These are phyloP conservation scores for Populus hybrid DNA, from an alignment of 441 rosid species.

Conservation along the genomic window DNA sequence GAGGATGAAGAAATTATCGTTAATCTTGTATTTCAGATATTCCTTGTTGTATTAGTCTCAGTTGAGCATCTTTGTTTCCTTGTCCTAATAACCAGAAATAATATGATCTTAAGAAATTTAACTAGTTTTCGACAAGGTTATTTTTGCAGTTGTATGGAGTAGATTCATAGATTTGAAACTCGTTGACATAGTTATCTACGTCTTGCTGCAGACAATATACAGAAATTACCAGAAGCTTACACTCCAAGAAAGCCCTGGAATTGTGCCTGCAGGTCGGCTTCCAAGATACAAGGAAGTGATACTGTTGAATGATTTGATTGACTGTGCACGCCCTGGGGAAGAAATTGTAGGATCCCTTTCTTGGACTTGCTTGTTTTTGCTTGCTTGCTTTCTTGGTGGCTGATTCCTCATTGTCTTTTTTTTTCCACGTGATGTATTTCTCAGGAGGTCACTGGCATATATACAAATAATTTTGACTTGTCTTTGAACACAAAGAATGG, in stretches of 20 bases:
- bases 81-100: not conserved
- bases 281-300: conserved; percentile 99
- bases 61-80: not conserved
- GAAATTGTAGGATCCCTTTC: conserved; percentile 62
- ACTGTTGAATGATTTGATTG: conserved; percentile 86
- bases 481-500: conserved; percentile 97
- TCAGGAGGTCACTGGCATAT: conserved; percentile 94
- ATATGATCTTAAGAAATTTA: not conserved
- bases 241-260: conserved; percentile 99
- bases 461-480: conserved; percentile 90
- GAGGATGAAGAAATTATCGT: not conserved
- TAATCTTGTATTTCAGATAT: not conserved
- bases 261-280: conserved; percentile 98
- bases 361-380: conserved; percentile 7
- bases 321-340: conserved; percentile 98
- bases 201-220: conserved; percentile 75
- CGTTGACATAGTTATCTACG: conserved; percentile 1
- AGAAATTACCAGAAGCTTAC: conserved; percentile 96
- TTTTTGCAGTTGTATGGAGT: not conserved
- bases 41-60: not conserved
- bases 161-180: not conserved
- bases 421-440: conserved; percentile 11
- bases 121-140: not conserved
- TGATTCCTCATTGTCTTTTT: not conserved
- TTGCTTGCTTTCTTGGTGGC: conserved; percentile 3